Evolutionary conservation across 1,284 basidiomycete genomes (phyloP).

Genomic region (Moniliophthora roreri): DNA sequence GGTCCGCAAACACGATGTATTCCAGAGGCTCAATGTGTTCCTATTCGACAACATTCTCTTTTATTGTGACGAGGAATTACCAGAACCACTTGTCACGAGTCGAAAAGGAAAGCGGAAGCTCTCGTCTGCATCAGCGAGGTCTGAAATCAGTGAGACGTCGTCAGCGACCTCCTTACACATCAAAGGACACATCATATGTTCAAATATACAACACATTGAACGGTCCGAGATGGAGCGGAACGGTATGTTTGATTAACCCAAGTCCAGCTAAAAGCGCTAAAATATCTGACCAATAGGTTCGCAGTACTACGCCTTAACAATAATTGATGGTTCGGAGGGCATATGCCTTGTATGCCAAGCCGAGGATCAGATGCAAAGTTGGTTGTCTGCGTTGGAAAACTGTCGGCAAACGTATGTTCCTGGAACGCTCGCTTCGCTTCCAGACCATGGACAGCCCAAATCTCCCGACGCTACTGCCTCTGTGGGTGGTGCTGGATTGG

Average conservation of each 20-base stretch:
- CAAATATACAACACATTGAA: neutral
- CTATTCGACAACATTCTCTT: constrained; percentile 14
- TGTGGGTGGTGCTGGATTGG: neutral
- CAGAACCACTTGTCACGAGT: constrained; percentile 1
- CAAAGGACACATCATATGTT: constrained; percentile 4
- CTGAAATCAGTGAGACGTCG: neutral
- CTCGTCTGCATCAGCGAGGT: neutral
- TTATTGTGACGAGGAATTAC: constrained; percentile 12
- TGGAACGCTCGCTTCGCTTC: neutral
- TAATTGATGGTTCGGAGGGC: neutral
- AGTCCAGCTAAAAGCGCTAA: no score
- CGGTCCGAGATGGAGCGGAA: constrained; percentile 3
- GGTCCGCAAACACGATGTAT: constrained; percentile 10
- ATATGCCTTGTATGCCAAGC: constrained; percentile 1
- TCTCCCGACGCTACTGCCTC: neutral
- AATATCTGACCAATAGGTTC: no score
- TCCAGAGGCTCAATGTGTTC: constrained; percentile 11
- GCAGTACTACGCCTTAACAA: constrained; percentile 1
- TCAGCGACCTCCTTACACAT: constrained; percentile 4
- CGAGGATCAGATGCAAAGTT: neutral
- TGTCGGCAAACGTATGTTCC: neutral
- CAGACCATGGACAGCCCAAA: no score
- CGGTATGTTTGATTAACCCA: constrained; percentile 1
- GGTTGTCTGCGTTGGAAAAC: neutral
- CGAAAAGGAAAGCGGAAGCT: constrained; percentile 10